Conservation (phyloP, 306 rosid species). For the Acacia crassicarpa region DNA sequence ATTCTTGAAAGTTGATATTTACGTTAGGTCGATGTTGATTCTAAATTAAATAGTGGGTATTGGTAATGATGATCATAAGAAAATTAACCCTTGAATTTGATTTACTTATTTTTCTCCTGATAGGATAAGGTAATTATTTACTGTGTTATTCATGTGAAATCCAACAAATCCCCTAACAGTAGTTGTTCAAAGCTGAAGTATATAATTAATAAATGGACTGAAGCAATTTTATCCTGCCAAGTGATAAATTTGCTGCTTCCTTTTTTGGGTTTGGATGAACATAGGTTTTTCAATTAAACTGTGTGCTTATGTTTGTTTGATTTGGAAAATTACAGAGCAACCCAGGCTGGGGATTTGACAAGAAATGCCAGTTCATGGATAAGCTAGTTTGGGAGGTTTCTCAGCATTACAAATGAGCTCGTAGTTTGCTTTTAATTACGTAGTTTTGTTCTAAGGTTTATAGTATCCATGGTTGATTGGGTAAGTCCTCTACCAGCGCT, state of each 20-base stretch:
- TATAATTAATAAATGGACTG: not conserved
- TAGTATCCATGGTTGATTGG: constrained; percentile 3
- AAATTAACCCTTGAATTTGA: constrained; percentile 1
- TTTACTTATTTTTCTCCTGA: not conserved
- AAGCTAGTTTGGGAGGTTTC: constrained; percentile 68
- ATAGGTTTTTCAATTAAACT: not conserved
- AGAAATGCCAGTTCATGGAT: constrained; percentile 90
- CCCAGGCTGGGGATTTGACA: constrained; percentile 92
- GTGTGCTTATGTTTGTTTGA: constrained; percentile 25
- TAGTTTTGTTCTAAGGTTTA: constrained; percentile 1
- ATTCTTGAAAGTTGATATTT: constrained; percentile 18
- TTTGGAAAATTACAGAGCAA: constrained; percentile 65
- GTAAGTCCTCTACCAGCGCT: constrained; percentile 1
- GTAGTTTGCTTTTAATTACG: constrained; percentile 8
- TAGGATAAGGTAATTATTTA: constrained; percentile 1
- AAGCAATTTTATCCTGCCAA: no score
- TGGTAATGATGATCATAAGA: not conserved
- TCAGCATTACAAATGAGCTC: constrained; percentile 59
- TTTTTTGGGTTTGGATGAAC: constrained; percentile 12
- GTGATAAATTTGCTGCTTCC: not conserved
- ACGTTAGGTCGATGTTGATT: not conserved
- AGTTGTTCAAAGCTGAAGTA: not conserved
- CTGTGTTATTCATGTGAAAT: not conserved
- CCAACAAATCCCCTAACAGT: constrained; percentile 2
- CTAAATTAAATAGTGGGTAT: not conserved